These are phyloP conservation scores for Fagopyrum esculentum DNA, from an alignment of 148 eudicot species.

Conservation along the genomic window DNA sequence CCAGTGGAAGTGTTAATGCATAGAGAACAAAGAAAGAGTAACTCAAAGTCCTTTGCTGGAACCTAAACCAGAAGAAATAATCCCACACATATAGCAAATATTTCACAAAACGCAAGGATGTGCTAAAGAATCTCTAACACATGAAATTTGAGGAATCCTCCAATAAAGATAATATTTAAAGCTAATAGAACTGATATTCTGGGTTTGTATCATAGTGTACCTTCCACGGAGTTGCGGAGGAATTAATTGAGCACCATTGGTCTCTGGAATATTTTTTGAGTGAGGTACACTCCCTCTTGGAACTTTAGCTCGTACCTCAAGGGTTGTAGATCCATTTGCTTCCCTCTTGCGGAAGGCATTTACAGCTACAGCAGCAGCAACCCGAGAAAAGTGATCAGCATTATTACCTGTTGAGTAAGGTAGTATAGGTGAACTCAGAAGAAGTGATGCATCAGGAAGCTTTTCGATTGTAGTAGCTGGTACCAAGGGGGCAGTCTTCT, in stretches of 20 bases:
- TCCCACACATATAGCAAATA: too few species aligned
- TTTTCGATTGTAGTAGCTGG: conserved; percentile 36
- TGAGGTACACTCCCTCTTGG: conserved; percentile 64
- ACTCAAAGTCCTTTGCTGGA: neutral
- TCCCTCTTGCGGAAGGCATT: conserved; percentile 74
- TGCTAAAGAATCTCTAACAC: too few species aligned
- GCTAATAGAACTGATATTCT: too few species aligned
- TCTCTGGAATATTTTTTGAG: conserved; percentile 64
- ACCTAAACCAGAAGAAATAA: too few species aligned
- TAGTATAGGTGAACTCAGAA: conserved; percentile 51
- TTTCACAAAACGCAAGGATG: too few species aligned
- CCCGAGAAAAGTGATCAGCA: conserved; percentile 74
- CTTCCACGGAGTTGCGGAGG: conserved; percentile 94
- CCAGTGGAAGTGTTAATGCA: neutral
- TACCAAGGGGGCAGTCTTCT: conserved; percentile 16
- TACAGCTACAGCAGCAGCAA: conserved; percentile 83
- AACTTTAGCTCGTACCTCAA: conserved; percentile 46
- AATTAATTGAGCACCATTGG: conserved; percentile 44
- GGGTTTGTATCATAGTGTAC: conserved; percentile 24
- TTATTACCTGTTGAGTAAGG: conserved; percentile 26
- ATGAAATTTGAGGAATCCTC: too few species aligned
- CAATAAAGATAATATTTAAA: too few species aligned
- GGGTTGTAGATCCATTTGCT: conserved; percentile 37
- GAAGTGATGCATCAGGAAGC: conserved; percentile 78
- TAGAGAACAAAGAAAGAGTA: neutral